phyloP scores from a whole-genome alignment of 805 yeast species.

The Scheffersomyces spartinae region DNA sequence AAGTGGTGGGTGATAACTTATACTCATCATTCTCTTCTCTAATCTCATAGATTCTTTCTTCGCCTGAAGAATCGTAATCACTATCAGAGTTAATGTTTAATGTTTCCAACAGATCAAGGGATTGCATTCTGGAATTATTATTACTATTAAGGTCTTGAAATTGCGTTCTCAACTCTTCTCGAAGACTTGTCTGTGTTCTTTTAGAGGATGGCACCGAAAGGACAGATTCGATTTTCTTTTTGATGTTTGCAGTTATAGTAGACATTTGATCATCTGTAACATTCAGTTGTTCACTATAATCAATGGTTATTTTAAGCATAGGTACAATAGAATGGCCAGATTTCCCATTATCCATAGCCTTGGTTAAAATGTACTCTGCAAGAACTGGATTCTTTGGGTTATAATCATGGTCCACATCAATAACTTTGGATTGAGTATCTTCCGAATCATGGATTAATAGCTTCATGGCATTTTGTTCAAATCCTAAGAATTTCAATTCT shows the following conservation, averaged over 20 bases:
- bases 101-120: too few species aligned
- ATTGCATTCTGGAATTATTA: too few species aligned
- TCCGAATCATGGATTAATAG: slow-evolving; percentile 21
- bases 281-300: slow-evolving; percentile 14
- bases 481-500: slow-evolving; percentile 50
- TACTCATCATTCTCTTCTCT: slow-evolving; percentile 16
- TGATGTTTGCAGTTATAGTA: too few species aligned
- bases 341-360: slow-evolving; percentile 10
- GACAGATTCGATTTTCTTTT: too few species aligned
- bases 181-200: too few species aligned
- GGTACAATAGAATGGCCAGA: slow-evolving; percentile 18
- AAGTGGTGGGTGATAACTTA: too few species aligned
- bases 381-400: slow-evolving; percentile 25
- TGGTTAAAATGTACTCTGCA: slow-evolving; percentile 30
- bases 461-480: slow-evolving; percentile 34
- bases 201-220: too few species aligned
- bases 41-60: slow-evolving; percentile 14
- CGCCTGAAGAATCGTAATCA: slow-evolving; percentile 2
- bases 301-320: slow-evolving; percentile 25
- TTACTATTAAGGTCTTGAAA: too few species aligned
- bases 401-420: slow-evolving; percentile 23
- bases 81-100: too few species aligned
- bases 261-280: slow-evolving; percentile 22
- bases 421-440: slow-evolving; percentile 10
- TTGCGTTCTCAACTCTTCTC: slow-evolving; percentile 15